Base-by-base conservation (phyloP, 2,329 filamentous ascomycete species). In the Microdochium paspali region DNA sequence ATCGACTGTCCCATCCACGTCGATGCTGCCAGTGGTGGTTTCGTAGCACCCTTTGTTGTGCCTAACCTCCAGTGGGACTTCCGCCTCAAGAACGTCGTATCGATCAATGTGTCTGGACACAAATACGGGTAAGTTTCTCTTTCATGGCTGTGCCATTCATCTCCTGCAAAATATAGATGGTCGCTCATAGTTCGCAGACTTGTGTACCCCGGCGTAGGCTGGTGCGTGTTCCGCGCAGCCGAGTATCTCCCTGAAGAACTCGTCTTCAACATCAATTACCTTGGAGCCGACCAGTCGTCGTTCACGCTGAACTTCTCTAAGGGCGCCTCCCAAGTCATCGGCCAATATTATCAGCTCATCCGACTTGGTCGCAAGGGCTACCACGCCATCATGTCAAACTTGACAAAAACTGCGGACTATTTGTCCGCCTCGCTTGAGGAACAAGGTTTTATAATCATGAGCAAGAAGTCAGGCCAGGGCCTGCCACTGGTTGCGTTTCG, bases 201-300 rank as follows among this genome's bases (percentile, higher is more conserved):
- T 20, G 73, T 94, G 45, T 95, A 96, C 63, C 90, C 90, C 0
- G 90, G 91, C 64, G 87, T 97, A 13, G 91, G 91, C 49, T 97
- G 91, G 91, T 82, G 91, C 10, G 74, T 96, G 54, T 96, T 90
- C 90, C 82, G 90, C 44, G 79, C 82, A 32, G 79, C 87, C 45
- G 84, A 93, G 64, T 93, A 76, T 67, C 77, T 95, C 2, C 91
- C 91, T 7, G 77, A 91, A 62, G 90, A 96, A 60, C 82, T 96
- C 21, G 89, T 97, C 58, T 97, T 97, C 80, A 96, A 95, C 76
- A 96, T 97, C 78, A 96, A 96, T 77, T 97, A 97, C 70, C 84
- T 96, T 5, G 91, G 91, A 45, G 90, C 91, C 10, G 89, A 96
- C 62, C 91, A 97, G 65, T 85, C 90, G 2, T 95, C 89, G 3